Conservation (phyloP, 306 rosid species). For the Urtica urens region DNA sequence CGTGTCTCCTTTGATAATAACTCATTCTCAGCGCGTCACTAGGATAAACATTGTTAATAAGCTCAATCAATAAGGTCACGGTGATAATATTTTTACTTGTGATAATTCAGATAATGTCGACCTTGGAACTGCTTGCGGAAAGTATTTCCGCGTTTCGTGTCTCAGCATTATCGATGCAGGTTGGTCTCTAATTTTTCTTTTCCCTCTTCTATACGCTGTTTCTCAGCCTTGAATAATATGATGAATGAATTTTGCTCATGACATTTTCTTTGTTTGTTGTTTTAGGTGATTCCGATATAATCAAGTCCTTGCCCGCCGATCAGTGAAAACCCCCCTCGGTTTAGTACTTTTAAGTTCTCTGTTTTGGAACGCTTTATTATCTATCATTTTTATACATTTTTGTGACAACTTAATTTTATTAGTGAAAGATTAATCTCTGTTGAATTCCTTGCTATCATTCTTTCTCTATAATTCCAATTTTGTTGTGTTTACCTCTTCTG, state of each 20-base stretch:
- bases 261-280: background rate
- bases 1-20: no score
- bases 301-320: conserved; percentile 33
- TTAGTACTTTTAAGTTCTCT: background rate
- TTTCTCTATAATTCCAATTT: background rate
- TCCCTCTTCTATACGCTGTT: no score
- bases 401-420: background rate
- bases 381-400: background rate
- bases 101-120: conserved; percentile 35
- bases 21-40: no score
- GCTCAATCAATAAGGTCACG: no score
- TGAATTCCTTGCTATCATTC: background rate
- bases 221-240: background rate
- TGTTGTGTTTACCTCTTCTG: no score
- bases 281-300: conserved; percentile 42
- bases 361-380: background rate
- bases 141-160: conserved; percentile 39
- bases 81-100: background rate
- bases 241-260: background rate
- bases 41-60: no score
- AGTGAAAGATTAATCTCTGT: background rate
- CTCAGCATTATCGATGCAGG: conserved; percentile 40
- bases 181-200: background rate
- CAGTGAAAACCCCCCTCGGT: conserved; percentile 14
- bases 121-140: conserved; percentile 40